Base-by-base conservation (phyloP, 2,329 filamentous ascomycete genomes). In the Botryotinia narcissicola region DNA sequence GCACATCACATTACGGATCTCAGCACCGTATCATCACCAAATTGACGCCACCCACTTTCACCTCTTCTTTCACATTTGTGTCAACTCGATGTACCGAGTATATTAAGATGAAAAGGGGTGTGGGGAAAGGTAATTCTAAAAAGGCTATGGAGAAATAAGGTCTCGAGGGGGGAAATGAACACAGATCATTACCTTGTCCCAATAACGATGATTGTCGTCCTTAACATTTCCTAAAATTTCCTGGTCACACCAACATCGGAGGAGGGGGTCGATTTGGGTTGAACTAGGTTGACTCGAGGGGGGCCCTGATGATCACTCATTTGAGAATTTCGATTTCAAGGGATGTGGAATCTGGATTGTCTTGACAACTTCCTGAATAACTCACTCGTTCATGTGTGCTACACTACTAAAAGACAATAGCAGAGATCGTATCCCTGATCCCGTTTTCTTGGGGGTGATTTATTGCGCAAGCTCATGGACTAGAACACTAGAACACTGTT, bases 391-490 rank as follows among this genome's bases (percentile, higher is more conserved):
- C 68, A 62, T 70, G 68, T 70, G 29, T 40, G 42, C 59, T 14
- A 59, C 40, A 46, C 67, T 61, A 70, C 40, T 61, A 42, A 57
- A 32, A 69, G 37, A 25, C 68, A 60, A 22, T 61, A 70, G n/a
- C 46, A 70, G n/a, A n/a, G 25, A 46, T 20, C n/a, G 22, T n/a
- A 44, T 46, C 68, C 51, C 54, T 61, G 68, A 46, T 61, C 40
- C 54, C 25, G 37, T 60, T 61, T 44, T 14, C 40, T 70, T 44
- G 48, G 37, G 54, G 40, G 22, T 57, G 40, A 14, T 14, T 66
- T 61, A 62, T 70, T 70, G 68, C 68, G 68, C 68, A 70, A 70
- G 68, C n/a, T 46, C 42, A 16, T 42, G 48, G 37, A 69, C 35
- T 66, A 66, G 29, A 48, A 66, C 35, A 42, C 60, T 51, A 51